A percentile compares a stretch with the other conserved stretches of the same genome.
phyloP scores from a whole-genome alignment of 2,329 filamentous ascomycete genomes.

The Exophiala sp. region DNA sequence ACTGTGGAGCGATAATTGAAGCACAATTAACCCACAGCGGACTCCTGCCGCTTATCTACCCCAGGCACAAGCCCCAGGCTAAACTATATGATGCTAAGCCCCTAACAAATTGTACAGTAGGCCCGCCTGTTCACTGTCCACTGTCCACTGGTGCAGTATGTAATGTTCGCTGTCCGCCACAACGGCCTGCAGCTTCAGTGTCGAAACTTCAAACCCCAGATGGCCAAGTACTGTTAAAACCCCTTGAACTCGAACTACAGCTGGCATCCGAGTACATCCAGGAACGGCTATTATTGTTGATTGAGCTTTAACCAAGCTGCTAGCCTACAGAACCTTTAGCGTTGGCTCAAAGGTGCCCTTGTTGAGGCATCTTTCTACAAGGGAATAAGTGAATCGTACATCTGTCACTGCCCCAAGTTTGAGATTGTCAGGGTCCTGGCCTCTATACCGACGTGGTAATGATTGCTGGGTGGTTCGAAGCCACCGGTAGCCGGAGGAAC shows the following conservation, averaged over 20 bases:
- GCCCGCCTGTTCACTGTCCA: too few species aligned
- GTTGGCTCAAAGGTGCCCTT: too few species aligned
- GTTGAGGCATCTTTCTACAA: too few species aligned
- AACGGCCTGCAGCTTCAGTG: neutral
- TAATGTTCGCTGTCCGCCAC: too few species aligned
- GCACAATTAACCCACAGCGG: neutral
- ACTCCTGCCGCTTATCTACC: constrained; percentile 4
- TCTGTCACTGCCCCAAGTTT: neutral
- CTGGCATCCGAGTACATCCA: neutral
- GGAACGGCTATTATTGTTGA: neutral
- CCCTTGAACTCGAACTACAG: neutral
- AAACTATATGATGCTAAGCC: neutral
- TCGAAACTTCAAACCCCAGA: neutral
- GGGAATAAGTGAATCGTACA: too few species aligned
- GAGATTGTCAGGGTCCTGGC: neutral
- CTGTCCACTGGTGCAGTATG: too few species aligned
- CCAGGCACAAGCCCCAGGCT: neutral
- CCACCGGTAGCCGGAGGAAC: neutral
- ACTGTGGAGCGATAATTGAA: neutral
- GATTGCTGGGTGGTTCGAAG: neutral
- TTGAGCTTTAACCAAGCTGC: too few species aligned
- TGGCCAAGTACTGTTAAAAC: too few species aligned
- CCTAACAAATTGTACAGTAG: too few species aligned
- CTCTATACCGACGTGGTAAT: neutral
- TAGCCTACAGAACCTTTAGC: too few species aligned